phyloP scores from a whole-genome alignment of 495 filamentous ascomycete genomes.

The Annulohypoxylon maeteangense region DNA sequence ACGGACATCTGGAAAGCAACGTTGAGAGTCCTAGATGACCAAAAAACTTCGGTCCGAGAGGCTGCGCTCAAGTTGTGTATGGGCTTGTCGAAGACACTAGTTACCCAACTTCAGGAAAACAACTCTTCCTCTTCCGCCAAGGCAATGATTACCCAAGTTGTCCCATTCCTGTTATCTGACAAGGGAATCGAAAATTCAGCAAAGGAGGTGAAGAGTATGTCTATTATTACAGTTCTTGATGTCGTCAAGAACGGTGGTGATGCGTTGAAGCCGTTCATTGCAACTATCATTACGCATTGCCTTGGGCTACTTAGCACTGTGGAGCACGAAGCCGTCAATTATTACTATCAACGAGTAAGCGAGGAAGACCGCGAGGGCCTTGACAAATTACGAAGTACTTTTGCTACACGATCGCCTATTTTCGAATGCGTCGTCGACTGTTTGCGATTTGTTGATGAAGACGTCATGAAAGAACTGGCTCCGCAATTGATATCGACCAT shows the following conservation, averaged over 20 bases:
- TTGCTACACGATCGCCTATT: slow-evolving; percentile 85
- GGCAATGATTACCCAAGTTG: slow-evolving; percentile 80
- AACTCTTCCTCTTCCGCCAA: slow-evolving; percentile 75
- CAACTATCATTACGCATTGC: slow-evolving; percentile 81
- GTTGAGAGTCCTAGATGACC: slow-evolving; percentile 91
- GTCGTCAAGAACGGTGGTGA: slow-evolving; percentile 87
- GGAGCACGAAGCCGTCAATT: slow-evolving; percentile 88
- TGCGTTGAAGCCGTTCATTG: slow-evolving; percentile 79
- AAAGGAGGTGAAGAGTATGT: slow-evolving; percentile 81
- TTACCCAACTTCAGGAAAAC: slow-evolving; percentile 84
- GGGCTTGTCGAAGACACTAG: slow-evolving; percentile 81
- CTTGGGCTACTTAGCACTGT: slow-evolving; percentile 83
- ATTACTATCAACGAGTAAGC: slow-evolving; percentile 86
- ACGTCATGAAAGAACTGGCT: slow-evolving; percentile 77
- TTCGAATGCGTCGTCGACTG: slow-evolving; percentile 93
- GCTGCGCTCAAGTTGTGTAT: slow-evolving; percentile 85
- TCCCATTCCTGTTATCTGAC: slow-evolving; percentile 91
- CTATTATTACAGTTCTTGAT: slow-evolving; percentile 80
- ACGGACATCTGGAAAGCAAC: slow-evolving; percentile 82
- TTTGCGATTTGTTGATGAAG: slow-evolving; percentile 83
- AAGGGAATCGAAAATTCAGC: slow-evolving; percentile 88
- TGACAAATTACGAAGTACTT: slow-evolving; percentile 82
- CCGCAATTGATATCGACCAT: slow-evolving; percentile 78
- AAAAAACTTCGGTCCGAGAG: slow-evolving; percentile 86
- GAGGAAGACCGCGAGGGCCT: slow-evolving; percentile 88